Evolutionary conservation across 2,329 filamentous ascomycete genomes (phyloP), one percentile per base, ranked within the genome.

Genomic region (Ophiostoma himal-ulmi): DNA sequence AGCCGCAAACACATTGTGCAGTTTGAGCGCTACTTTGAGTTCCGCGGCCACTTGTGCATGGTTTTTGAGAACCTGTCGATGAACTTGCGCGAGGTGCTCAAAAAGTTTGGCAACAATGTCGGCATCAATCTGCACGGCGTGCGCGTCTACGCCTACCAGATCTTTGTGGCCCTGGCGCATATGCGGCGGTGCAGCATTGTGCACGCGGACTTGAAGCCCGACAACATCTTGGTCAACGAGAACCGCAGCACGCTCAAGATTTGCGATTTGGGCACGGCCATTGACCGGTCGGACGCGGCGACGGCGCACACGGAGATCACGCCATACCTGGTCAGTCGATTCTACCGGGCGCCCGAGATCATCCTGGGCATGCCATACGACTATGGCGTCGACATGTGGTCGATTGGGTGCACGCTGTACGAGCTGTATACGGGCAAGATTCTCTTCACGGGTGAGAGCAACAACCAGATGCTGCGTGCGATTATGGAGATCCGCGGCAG

Each of bases 361-460:
- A 97, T 99, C 73, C 85, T 99, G 3, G 95, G 95, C n/a, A 94
- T 97, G 83, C 91, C 91, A 11, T 97, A 96, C 78, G 93, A 97
- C 78, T 96, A 94, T 78, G 90, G 91, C 8, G 92, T 98, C 74
- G 95, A 99, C 79, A 92, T 97, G 84, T 99, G 95, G 95, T 96
- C 94, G 8, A 93, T 98, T 74, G 96, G 95, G 52, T 99, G 95
- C 81, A 99, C 95, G 0, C 84, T 98, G 39, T 99, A 96, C 79
- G 95, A 99, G 81, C 84, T 99, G 57, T 98, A 96, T 82, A 98
- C 95, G 0, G 95, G 95, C 77, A 97, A 97, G 79, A 98, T 99
- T 71, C 84, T 99, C 41, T 99, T 99, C 79, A 93, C 93, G 0
- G 95, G 95, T 71, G 88, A 92, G 74, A 95, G 92, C 81, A 99